Evolutionary conservation across 2,329 filamentous ascomycete genomes (phyloP), one percentile per base, ranked within the genome.

Genomic region (Ceratocystis colombiana): DNA sequence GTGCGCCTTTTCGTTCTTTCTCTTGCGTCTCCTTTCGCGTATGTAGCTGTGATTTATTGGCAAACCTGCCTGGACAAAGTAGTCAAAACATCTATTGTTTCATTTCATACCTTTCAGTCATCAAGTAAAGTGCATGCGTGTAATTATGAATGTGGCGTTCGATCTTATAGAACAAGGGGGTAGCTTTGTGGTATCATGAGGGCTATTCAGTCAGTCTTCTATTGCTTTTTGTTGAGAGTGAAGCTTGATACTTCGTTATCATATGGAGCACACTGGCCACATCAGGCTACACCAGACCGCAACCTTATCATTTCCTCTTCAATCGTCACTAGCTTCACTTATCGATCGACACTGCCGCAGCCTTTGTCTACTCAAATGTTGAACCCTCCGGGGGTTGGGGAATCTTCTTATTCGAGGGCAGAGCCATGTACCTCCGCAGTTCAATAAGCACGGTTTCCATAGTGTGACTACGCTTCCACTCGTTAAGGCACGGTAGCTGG

Each of bases 361-460:
- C 33, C 22, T 2, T 44, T 44, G 25, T 44, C 62, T 64, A 63
- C 45, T 69, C 66, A 71, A 78, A 79, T 22, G 74, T 79, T 62
- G 88, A 85, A 67, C 91, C 92, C 78, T 99, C 94, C 3, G 89
- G 84, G 50, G 94, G 94, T 76, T 99, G 94, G 12, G 90, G 88
- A 37, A 96, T 85, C 79, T 97, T 97, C 84, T 96, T 96, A 79
- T 97, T 88, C 71, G 86, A 82, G 30, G 89, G 86, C 68, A 92
- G 84, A 37, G 93, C 93, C 94, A 99, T 97, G 75, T 89, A 96
- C 88, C 88, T 86, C 79, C 90, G 83, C 68, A 96, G 80, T 75
- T 96, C 91, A 69, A 94, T 90, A 70, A 96, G 79, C 65, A 96
- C 86, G 0, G 90, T 96, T 79, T 97, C 93, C 89, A 96, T 96